phyloP scores from a whole-genome alignment of 2,329 filamentous ascomycete species.

The Gaeumannomyces tritici region DNA sequence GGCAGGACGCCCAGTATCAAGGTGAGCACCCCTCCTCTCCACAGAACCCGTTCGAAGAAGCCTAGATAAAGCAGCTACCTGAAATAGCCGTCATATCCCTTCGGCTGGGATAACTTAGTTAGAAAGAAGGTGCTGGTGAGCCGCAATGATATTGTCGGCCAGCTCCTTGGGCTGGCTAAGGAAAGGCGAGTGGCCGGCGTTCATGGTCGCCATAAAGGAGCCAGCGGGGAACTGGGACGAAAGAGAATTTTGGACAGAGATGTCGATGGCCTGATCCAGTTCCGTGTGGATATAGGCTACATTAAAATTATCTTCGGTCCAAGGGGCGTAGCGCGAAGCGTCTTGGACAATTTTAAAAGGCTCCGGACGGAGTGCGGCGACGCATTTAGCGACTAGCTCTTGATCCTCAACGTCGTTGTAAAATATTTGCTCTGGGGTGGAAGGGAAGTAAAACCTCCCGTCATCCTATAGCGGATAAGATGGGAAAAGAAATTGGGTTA shows the following conservation, averaged over 20 bases:
- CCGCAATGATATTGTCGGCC: slow-evolving; percentile 14
- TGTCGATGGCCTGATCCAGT: slow-evolving; percentile 5
- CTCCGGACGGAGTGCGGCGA: slow-evolving; percentile 1
- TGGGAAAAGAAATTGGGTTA: too few relatives aligned
- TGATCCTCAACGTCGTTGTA: slow-evolving; percentile 5
- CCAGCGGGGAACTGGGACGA: slow-evolving; percentile 4
- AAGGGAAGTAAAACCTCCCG: too few relatives aligned
- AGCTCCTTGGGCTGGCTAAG: slow-evolving; percentile 33
- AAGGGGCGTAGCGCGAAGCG: slow-evolving; percentile 5
- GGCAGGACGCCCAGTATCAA: too few relatives aligned
- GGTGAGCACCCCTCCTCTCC: too few relatives aligned
- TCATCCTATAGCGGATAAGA: too few relatives aligned
- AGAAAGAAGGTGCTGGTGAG: not conserved
- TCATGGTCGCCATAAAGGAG: slow-evolving; percentile 12
- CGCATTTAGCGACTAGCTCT: slow-evolving; percentile 2
- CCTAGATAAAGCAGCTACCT: too few relatives aligned
- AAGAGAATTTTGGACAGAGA: slow-evolving; percentile 2
- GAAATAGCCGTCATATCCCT: too few relatives aligned
- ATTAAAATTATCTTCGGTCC: slow-evolving; percentile 5
- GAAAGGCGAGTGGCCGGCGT: slow-evolving; percentile 37
- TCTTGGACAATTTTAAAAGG: slow-evolving; percentile 1
- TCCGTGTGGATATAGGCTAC: slow-evolving; percentile 4
- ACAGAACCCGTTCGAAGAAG: too few relatives aligned
- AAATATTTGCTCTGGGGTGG: not conserved
- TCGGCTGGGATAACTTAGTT: too few relatives aligned